These are phyloP conservation scores for Mimosa bimucronata DNA, from an alignment of 306 rosid genomes.

Conservation along the genomic window DNA sequence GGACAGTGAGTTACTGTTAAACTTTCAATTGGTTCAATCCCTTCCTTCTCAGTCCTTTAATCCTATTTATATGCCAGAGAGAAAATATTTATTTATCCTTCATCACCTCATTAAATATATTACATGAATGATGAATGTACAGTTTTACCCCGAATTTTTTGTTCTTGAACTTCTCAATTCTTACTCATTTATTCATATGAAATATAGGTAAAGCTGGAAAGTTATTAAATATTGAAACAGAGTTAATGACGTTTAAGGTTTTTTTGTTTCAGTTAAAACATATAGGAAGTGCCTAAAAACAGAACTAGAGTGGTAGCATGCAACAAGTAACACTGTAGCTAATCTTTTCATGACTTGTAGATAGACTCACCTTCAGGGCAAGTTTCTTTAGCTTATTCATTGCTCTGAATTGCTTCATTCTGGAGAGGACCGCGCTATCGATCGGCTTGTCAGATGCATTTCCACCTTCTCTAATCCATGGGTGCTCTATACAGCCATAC, in stretches of 20 bases:
- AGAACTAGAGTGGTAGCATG: background rate
- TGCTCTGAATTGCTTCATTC: constrained; percentile 97
- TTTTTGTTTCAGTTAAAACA: no score
- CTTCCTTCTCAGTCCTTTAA: background rate
- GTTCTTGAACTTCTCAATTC: no score
- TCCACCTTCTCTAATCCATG: constrained; percentile 87
- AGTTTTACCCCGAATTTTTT: no score
- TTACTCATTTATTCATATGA: no score
- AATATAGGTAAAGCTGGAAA: no score
- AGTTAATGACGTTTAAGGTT: no score
- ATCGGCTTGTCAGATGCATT: constrained; percentile 88
- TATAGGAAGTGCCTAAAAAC: no score
- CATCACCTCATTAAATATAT: no score
- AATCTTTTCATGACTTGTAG: constrained; percentile 19
- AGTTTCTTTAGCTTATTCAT: constrained; percentile 95
- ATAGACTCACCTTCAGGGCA: constrained; percentile 72
- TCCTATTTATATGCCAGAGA: no score
- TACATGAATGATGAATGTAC: no score
- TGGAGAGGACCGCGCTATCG: constrained; percentile 88
- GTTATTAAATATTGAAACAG: no score
- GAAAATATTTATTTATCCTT: no score
- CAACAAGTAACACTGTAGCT: constrained; percentile 17
- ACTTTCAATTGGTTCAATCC: background rate
- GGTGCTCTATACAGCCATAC: constrained; percentile 66
- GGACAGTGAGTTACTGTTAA: background rate